phyloP scores from a whole-genome alignment of 2,329 filamentous ascomycete species.

The Aureobasidium lini region DNA sequence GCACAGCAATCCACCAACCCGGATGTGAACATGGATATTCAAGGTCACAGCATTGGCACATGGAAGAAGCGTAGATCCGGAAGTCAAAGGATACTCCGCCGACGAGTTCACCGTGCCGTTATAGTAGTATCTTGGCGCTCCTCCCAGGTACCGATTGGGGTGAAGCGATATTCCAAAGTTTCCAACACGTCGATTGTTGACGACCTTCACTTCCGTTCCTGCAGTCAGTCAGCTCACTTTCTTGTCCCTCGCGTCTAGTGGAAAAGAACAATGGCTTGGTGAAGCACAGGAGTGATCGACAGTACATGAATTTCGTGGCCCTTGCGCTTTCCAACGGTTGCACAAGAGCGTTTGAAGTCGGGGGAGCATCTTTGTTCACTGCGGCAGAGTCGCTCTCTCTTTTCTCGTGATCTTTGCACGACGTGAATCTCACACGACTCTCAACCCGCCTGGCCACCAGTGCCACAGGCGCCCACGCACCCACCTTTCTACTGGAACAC shows the following conservation, averaged over 20 bases:
- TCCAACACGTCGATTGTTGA: not conserved
- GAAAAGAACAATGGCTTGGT: not conserved
- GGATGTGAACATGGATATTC: constrained; percentile 1
- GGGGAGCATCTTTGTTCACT: not conserved
- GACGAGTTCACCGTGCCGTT: not conserved
- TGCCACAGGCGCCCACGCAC: not conserved
- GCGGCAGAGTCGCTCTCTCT: not conserved
- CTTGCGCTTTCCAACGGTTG: constrained; percentile 1
- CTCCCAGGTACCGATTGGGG: not conserved
- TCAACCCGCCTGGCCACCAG: constrained; percentile 6
- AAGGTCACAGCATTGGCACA: not conserved
- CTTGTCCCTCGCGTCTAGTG: not conserved
- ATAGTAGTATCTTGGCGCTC: not conserved
- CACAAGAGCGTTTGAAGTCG: not conserved
- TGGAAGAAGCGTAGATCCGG: not conserved
- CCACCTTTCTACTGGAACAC: not conserved
- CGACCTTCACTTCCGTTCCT: not conserved
- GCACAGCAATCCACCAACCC: not conserved
- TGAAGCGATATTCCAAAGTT: not conserved
- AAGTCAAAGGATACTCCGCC: not conserved
- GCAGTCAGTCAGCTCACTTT: not conserved
- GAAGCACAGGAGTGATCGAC: not conserved
- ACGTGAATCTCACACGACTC: constrained; percentile 3
- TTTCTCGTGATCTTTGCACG: constrained; percentile 3
- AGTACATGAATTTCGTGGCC: not conserved